Percentiles rank a stretch among this genome's conserved stretches.
These are phyloP conservation scores for Hemisphaericaspora nanyangensis DNA, from an alignment of 805 yeast species.

Conservation along the genomic window DNA sequence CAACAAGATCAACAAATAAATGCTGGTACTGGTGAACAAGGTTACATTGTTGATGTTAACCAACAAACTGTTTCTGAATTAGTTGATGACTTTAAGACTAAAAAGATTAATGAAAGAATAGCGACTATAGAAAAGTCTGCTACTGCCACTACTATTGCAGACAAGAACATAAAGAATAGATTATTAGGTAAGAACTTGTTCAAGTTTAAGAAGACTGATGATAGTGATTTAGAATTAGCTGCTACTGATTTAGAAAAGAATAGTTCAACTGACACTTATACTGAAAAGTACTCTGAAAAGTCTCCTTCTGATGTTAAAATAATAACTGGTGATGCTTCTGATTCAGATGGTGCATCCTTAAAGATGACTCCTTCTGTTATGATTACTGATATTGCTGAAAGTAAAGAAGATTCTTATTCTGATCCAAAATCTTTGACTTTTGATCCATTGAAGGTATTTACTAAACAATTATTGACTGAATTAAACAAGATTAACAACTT, in stretches of 20 bases:
- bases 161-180: not conserved
- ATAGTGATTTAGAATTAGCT: not conserved
- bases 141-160: not conserved
- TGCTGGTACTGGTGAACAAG: constrained; percentile 23
- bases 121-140: not conserved
- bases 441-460: constrained; percentile 39
- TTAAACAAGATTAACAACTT: constrained; percentile 50
- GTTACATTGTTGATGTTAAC: constrained; percentile 14
- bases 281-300: constrained; percentile 1
- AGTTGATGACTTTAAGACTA: constrained; percentile 12
- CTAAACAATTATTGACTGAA: constrained; percentile 45
- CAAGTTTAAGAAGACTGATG: constrained; percentile 2
- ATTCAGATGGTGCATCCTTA: constrained; percentile 1
- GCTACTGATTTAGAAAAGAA: constrained; percentile 3
- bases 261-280: constrained; percentile 1
- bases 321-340: constrained; percentile 3
- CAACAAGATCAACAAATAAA: constrained; percentile 36
- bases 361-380: not conserved
- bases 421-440: constrained; percentile 9
- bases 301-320: constrained; percentile 1
- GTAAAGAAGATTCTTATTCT: constrained; percentile 6
- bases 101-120: not conserved
- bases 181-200: constrained; percentile 5
- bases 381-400: constrained; percentile 2
- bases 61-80: constrained; percentile 26